These are phyloP conservation scores for Infundibulicybe gibba DNA, from an alignment of 768 basidiomycete genomes.

Conservation along the genomic window DNA sequence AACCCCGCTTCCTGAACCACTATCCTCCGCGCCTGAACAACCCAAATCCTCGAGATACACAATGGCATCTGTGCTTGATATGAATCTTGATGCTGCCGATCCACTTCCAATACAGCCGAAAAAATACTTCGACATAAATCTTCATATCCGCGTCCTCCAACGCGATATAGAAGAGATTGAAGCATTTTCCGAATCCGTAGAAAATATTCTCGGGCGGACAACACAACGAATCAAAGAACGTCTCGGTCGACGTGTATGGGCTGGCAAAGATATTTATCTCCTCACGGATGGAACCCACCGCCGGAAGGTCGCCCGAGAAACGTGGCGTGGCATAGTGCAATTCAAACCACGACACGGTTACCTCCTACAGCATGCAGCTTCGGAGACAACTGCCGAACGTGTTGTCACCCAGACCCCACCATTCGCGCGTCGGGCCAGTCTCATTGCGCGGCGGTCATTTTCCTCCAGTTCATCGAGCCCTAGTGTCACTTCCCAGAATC, in stretches of 20 bases:
- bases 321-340: conserved; percentile 50
- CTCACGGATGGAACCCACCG: conserved; percentile 17
- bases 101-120: conserved; percentile 12
- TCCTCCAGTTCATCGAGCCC: no score
- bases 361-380: not conserved
- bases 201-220: conserved; percentile 43
- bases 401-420: no score
- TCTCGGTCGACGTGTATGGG: conserved; percentile 77
- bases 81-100: conserved; percentile 21
- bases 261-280: conserved; percentile 52
- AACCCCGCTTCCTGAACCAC: conserved; percentile 7
- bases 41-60: conserved; percentile 6
- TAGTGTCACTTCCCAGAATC: no score
- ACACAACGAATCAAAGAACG: conserved; percentile 68
- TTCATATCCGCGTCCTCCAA: conserved; percentile 54
- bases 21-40: not conserved
- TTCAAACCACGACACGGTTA: conserved; percentile 28
- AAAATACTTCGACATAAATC: conserved; percentile 46
- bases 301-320: conserved; percentile 31
- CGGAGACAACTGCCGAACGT: no score
- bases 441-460: no score
- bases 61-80: conserved; percentile 30
- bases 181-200: conserved; percentile 36
- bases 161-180: conserved; percentile 52
- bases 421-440: no score